Evolutionary conservation across 345 rosid species (phyloP), one percentile per base, ranked within the genome.

Genomic region (Bretschneidera sinensis): DNA sequence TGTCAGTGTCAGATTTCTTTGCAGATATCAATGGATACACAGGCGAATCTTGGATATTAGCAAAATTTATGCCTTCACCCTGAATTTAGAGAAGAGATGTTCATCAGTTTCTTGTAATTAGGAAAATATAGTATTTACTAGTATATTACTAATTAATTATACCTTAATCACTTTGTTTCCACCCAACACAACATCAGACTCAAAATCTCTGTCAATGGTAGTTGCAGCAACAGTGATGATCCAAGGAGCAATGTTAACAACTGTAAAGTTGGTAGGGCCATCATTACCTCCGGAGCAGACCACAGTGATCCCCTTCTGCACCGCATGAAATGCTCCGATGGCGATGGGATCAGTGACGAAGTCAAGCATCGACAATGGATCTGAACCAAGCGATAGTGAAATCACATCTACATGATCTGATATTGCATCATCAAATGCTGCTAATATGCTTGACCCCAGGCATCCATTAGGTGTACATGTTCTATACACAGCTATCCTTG

Each of bases 251-350:
- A 66, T 53, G 24, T 92, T 89, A 50, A 77, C 82, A 19, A 83
- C 85, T 0, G 89, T 66, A 24, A 73, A 81, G 13, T 24, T 39
- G 17, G 1, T 5, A 20, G 96, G 96, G 10, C 96, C 96, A 24
- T 75, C 83, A 47, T 92, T 92, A n/a, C 96, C 98, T 0, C 91
- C 92, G 2, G 98, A 86, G 71, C 92, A 86, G 28, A 89, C 81
- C 66, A 86, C 95, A 5, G 74, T 51, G 57, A 92, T 92, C 57
- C 92, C 87, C 43, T 78, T 74, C 52, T 88, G 79, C 51, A 77
- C 75, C 0, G 98, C 95, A 28, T 89, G 96, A 63, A 88, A 92
- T 0, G 96, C 72, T 67, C 98, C 96, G 1, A 89, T 78, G 45
- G 92, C 87, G 10, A 89, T 80, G 17, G 92, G 86, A 71, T 92